Evolutionary conservation across 2,329 filamentous ascomycete species (phyloP).

Genomic region (Sclerotinia trifoliorum): DNA sequence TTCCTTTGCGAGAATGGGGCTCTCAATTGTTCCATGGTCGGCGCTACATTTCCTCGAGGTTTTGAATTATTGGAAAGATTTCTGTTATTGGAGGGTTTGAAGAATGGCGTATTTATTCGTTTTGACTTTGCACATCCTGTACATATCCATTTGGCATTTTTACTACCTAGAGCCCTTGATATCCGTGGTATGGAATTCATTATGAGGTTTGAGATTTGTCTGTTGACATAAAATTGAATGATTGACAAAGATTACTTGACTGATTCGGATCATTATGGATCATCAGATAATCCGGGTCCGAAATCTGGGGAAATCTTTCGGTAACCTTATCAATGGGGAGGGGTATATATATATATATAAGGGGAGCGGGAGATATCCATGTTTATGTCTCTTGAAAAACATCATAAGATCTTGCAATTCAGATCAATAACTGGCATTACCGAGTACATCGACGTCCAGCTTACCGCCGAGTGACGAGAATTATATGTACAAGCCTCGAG

Average conservation of each 20-base stretch:
- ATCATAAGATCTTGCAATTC: neutral
- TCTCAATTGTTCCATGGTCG: slow-evolving; percentile 63
- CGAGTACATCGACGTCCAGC: neutral
- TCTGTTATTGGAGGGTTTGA: slow-evolving; percentile 33
- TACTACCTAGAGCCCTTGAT: slow-evolving; percentile 29
- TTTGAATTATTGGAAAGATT: slow-evolving; percentile 34
- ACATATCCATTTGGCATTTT: slow-evolving; percentile 37
- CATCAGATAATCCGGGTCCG: slow-evolving; percentile 15
- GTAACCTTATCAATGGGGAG: neutral
- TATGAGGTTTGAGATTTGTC: neutral
- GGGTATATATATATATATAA: too few relatives aligned
- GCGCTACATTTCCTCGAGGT: slow-evolving; percentile 40
- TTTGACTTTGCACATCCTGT: slow-evolving; percentile 32
- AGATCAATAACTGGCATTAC: neutral
- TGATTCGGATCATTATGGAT: neutral
- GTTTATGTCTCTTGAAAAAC: neutral
- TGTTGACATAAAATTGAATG: slow-evolving; percentile 1
- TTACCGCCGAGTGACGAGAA: neutral
- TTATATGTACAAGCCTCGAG: neutral
- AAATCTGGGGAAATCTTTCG: slow-evolving; percentile 7
- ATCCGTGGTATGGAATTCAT: slow-evolving; percentile 30
- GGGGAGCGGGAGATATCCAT: too few relatives aligned
- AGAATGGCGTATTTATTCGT: slow-evolving; percentile 29
- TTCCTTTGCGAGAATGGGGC: slow-evolving; percentile 67
- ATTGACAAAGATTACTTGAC: slow-evolving; percentile 6